Base-by-base conservation (phyloP, 805 yeast species). In the Jamesozyma spencerorum region DNA sequence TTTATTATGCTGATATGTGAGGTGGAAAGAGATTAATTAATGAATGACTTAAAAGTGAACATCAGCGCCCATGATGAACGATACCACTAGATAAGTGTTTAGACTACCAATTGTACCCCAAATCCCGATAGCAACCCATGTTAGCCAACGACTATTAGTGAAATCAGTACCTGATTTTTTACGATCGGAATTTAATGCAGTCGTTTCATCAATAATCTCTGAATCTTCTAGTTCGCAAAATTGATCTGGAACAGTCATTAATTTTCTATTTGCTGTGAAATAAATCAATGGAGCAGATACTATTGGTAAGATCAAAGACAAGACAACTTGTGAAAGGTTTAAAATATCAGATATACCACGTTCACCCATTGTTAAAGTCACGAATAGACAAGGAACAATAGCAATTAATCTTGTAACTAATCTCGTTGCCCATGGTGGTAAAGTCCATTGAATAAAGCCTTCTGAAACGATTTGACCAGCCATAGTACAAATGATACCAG, bases 401-500 rank as follows among this genome's bases (percentile, higher is more conserved):
- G 96, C 95, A 18, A 87, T 66, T n/a, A 77, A 70, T 54, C 97
- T 70, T 0, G 96, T 87, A 19, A 85, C 68, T 33, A 87, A 66
- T 45, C 95, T 71, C 41, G 94, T 74, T 2, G 81, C 68, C 65
- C 87, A 87, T 2, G 97, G 96, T 28, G 83, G 77, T 45, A 86
- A 71, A 5, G 82, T 67, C 83, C 94, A 84, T 45, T 74, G 69
- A 19, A 85, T 69, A 52, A 86, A 88, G 1, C 97, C 97, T 59
- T 87, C 95, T 53, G 85, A 78, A 7, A 87, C 94, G 77, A 85
- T 85, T 58, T 87, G 96, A 29, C 96, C 95, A 2, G 96, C 88
- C 53, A 88, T 71, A 0, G 96, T 88, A 56, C 95, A 87, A 15
- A 87, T 94, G 31, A 90, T 84, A 32, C 96, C 96, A 2, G 96